Evolutionary conservation across 2,329 filamentous ascomycete species (phyloP).

Genomic region (Nemania abortiva): DNA sequence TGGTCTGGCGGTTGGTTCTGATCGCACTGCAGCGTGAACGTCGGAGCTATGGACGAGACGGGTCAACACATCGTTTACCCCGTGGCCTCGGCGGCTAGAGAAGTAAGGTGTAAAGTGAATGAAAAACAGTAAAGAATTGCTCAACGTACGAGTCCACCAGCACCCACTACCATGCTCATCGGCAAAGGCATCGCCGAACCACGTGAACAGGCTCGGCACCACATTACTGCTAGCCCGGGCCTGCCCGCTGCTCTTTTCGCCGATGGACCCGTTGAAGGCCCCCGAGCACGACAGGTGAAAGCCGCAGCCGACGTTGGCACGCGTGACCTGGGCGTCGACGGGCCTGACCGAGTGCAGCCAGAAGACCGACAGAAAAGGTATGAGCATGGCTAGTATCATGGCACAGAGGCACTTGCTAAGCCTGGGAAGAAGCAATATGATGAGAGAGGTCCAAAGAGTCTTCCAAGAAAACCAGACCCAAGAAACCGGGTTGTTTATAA

Average conservation of each 20-base stretch:
- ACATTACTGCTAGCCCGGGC: conserved; percentile 66
- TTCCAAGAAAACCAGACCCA: conserved; percentile 29
- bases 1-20: conserved; percentile 60
- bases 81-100: too few species aligned
- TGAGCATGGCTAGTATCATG: conserved; percentile 42
- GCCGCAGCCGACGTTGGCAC: conserved; percentile 61
- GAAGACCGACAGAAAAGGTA: conserved; percentile 40
- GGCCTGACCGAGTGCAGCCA: conserved; percentile 39
- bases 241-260: conserved; percentile 72
- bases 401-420: conserved; percentile 37
- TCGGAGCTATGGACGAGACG: conserved; percentile 57
- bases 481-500: conserved; percentile 15
- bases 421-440: conserved; percentile 28
- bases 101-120: too few species aligned
- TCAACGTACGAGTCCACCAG: conserved; percentile 67
- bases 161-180: conserved; percentile 70
- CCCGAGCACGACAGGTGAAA: conserved; percentile 66
- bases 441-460: conserved; percentile 30
- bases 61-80: too few species aligned
- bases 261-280: conserved; percentile 64
- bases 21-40: conserved; percentile 73
- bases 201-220: conserved; percentile 63
- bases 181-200: conserved; percentile 66
- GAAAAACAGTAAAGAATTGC: background rate
- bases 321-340: conserved; percentile 52